Evolutionary conservation across 371 early-diverging fungal genomes (phyloP).

Genomic region (Rhizopus delemar): DNA sequence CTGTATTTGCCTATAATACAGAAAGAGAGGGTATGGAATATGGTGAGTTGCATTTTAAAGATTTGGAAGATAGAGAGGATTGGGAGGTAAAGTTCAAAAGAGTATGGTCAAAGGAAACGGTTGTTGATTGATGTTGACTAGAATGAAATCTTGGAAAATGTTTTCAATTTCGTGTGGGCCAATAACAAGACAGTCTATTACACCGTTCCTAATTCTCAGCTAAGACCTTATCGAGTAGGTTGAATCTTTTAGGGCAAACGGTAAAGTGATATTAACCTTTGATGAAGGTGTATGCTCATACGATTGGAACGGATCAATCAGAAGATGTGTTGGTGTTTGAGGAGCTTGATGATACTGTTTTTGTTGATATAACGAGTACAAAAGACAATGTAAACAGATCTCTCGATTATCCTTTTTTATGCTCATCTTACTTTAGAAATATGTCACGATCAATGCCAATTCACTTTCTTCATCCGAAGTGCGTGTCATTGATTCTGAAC

Average conservation of each 20-base stretch:
- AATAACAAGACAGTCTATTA: slow-evolving; percentile 67
- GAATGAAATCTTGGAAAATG: slow-evolving; percentile 61
- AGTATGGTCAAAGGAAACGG: not conserved
- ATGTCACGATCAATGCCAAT: slow-evolving; percentile 74
- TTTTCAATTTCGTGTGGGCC: slow-evolving; percentile 86
- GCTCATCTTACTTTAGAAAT: slow-evolving; percentile 40
- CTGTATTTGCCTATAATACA: slow-evolving; percentile 62
- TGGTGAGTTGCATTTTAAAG: slow-evolving; percentile 65
- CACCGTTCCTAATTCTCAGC: slow-evolving; percentile 71
- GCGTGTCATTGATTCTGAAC: slow-evolving; percentile 54
- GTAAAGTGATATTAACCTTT: not conserved
- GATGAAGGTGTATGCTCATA: slow-evolving; percentile 58
- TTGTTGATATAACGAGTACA: slow-evolving; percentile 79
- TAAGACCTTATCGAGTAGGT: slow-evolving; percentile 67
- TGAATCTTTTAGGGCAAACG: not conserved
- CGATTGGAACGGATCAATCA: slow-evolving; percentile 54
- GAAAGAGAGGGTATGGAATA: slow-evolving; percentile 65
- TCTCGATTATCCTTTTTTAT: not conserved
- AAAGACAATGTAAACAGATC: slow-evolving; percentile 64
- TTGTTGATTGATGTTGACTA: slow-evolving; percentile 15
- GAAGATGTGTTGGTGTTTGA: slow-evolving; percentile 68
- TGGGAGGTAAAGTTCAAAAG: slow-evolving; percentile 34
- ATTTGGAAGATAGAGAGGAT: slow-evolving; percentile 35
- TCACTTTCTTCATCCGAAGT: slow-evolving; percentile 77
- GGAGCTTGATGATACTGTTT: slow-evolving; percentile 67